phyloP scores from a whole-genome alignment of 169 alveolate species.

The Plasmodium falciparum region DNA sequence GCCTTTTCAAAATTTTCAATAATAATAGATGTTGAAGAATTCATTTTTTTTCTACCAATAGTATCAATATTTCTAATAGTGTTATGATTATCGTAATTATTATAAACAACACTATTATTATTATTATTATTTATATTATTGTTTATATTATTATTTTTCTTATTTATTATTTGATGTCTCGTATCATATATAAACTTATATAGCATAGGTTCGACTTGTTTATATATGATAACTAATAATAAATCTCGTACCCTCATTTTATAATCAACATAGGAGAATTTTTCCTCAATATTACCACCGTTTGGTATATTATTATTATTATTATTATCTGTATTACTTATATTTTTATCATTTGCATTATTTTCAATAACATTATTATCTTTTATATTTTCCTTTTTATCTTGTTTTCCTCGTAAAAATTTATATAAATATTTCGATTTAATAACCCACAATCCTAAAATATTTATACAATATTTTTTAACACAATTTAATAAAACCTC shows the following conservation, averaged over 20 bases:
- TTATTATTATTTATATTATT: neutral
- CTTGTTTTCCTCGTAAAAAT: conserved; percentile 69
- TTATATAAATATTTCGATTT: conserved; percentile 77
- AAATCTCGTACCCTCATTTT: conserved; percentile 71
- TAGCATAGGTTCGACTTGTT: conserved; percentile 68
- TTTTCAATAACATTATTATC: too few relatives aligned
- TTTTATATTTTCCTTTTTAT: conserved; percentile 26
- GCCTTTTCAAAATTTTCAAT: conserved; percentile 78
- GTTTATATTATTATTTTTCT: neutral
- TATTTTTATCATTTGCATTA: neutral
- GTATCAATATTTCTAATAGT: neutral
- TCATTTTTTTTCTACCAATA: conserved; percentile 41
- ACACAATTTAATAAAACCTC: conserved; percentile 28
- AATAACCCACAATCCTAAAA: conserved; percentile 68
- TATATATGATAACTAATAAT: conserved; percentile 44
- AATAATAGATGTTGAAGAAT: conserved; percentile 47
- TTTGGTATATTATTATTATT: too few relatives aligned
- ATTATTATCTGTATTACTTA: neutral
- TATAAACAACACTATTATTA: neutral
- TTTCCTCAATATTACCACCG: neutral
- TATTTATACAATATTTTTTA: conserved; percentile 56
- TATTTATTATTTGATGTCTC: conserved; percentile 6
- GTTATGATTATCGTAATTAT: neutral
- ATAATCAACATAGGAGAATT: conserved; percentile 65
- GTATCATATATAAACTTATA: conserved; percentile 30